phyloP scores from a whole-genome alignment of 257 asterid species.

The Scutellaria baicalensis region DNA sequence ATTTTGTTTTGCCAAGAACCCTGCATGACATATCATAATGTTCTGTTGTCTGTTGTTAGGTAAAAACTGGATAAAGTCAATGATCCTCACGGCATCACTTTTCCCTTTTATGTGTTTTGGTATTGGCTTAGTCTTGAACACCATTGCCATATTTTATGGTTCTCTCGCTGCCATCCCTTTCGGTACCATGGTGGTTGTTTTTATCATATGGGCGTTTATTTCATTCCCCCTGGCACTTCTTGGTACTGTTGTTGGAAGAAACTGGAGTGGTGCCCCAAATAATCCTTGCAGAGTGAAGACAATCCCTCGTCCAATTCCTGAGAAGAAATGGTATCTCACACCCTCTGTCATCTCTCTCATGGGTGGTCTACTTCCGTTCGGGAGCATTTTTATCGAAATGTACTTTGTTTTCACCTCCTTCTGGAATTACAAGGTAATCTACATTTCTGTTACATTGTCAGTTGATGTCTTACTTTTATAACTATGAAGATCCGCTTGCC shows the following conservation, averaged over 20 bases:
- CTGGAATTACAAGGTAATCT: constrained; percentile 83
- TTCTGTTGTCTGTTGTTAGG: constrained; percentile 33
- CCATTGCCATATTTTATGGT: constrained; percentile 75
- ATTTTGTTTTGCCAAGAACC: constrained; percentile 1
- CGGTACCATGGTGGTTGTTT: constrained; percentile 74
- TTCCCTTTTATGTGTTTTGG: constrained; percentile 79
- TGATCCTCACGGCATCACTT: constrained; percentile 83
- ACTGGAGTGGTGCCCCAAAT: constrained; percentile 76
- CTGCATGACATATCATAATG: neutral
- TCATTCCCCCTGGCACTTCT: constrained; percentile 86
- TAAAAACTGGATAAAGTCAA: constrained; percentile 74
- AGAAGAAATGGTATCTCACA: constrained; percentile 78
- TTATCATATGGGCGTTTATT: constrained; percentile 73
- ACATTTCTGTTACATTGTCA: neutral
- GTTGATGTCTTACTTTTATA: neutral
- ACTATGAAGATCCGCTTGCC: neutral
- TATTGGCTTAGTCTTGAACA: constrained; percentile 61
- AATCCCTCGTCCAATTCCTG: constrained; percentile 85
- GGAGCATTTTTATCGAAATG: constrained; percentile 86
- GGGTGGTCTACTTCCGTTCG: constrained; percentile 90
- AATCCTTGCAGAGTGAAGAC: constrained; percentile 90
- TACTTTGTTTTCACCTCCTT: constrained; percentile 88
- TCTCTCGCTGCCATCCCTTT: constrained; percentile 86
- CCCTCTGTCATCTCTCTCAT: constrained; percentile 67
- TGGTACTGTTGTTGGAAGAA: constrained; percentile 83